Base-by-base conservation (phyloP, 2,329 filamentous ascomycete genomes). In the Remersonia thermophila region DNA sequence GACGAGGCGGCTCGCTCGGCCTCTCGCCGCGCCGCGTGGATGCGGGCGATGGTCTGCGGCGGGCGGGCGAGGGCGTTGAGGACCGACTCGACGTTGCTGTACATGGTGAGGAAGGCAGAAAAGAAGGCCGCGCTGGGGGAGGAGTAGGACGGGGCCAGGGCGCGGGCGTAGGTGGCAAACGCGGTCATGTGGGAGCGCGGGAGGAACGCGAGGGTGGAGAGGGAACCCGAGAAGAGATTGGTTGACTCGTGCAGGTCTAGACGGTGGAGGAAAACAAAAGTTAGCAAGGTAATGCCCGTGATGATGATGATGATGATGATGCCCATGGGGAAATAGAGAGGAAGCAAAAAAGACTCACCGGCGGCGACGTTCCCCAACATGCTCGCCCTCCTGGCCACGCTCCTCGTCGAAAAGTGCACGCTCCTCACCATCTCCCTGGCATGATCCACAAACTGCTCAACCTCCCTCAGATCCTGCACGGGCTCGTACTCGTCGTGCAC, bases 391-490 rank as follows among this genome's bases (percentile, higher is more conserved):
- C 89, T 77, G 27, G 91, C 79, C 35, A 93, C 75, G 47, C 78
- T 84, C 57, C 83, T 83, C 1, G 83, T 89, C 37, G 83, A 80
- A 50, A 81, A 78, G 51, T 87, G 87, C 41, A 96, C 76, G 44
- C 80, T 77, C 34, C 86, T 78, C 27, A 98, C 79, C 58, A 86
- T 87, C 37, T 96, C 89, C 48, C 85, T 76, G 14, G 89, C 89
- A 53, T 94, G 83, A 35, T 85, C 79, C 36, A 94, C 79, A 57
- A 98, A 94, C 48, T 91, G 79, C 52, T 96, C 89, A 3, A 95
- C 86, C 57, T 95, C 89, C 18, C 78, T 74, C 32, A 89, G 73
- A 45, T 91, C 83, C 43, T 81, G 73, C 13, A 95, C 69, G 1
- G 91, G 87, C 44, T 84, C 77, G 50, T 83, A 84, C 54, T 98